Conservation (phyloP, 176 grass and related monocot species). For the Lolium rigidum region DNA sequence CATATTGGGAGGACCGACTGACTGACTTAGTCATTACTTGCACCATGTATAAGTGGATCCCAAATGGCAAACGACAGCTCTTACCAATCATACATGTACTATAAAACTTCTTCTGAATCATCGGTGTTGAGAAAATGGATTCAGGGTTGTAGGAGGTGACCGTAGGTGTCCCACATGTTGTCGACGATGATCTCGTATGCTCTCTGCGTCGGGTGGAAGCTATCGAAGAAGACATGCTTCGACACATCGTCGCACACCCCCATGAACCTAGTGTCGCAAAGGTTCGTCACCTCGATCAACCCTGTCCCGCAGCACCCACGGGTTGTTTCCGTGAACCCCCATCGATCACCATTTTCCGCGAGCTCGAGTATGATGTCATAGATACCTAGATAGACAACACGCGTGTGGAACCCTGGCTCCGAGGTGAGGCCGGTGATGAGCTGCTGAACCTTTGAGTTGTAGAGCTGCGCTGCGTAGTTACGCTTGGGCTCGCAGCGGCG, state of each 20-base stretch:
- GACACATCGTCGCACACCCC: slow-evolving; percentile 57
- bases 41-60: too few relatives aligned
- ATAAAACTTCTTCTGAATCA: too few relatives aligned
- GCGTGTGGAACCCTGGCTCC: background rate
- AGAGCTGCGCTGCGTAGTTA: slow-evolving; percentile 68
- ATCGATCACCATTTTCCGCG: slow-evolving; percentile 15
- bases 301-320: slow-evolving; percentile 84
- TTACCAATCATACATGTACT: too few relatives aligned
- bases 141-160: background rate
- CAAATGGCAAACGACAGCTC: too few relatives aligned
- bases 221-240: slow-evolving; percentile 83
- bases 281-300: slow-evolving; percentile 61
- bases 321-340: slow-evolving; percentile 66
- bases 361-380: slow-evolving; percentile 62
- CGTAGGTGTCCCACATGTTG: slow-evolving; percentile 59
- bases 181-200: slow-evolving; percentile 71
- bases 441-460: slow-evolving; percentile 54
- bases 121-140: background rate
- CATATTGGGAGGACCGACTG: too few relatives aligned
- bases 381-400: slow-evolving; percentile 63
- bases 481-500: slow-evolving; percentile 51
- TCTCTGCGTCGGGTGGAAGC: slow-evolving; percentile 77
- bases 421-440: background rate
- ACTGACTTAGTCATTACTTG: too few relatives aligned
- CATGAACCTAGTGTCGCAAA: slow-evolving; percentile 58